A percentile compares a stretch with the other conserved stretches of the same genome.
phyloP scores from a whole-genome alignment of 164 flowering plant species.

The Pachysandra terminalis region DNA sequence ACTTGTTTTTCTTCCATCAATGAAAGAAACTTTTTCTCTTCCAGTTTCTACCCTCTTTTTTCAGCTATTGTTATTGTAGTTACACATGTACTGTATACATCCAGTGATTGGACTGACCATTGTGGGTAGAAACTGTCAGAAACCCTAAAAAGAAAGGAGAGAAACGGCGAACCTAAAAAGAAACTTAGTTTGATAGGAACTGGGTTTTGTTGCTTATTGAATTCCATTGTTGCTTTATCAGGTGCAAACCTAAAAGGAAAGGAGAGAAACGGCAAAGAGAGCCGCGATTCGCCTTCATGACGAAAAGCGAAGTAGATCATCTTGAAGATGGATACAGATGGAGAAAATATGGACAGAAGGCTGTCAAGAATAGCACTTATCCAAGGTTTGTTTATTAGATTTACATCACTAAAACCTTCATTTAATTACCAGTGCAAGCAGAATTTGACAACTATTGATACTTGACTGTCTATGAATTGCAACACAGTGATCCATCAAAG shows the following conservation, averaged over 20 bases:
- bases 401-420: background rate
- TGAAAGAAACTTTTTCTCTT: too few species aligned
- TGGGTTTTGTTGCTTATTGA: background rate
- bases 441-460: too few species aligned
- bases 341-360: conserved; percentile 90
- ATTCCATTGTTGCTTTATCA: conserved; percentile 12
- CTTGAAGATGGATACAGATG: conserved; percentile 89
- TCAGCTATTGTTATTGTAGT: too few species aligned
- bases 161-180: too few species aligned
- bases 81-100: too few species aligned
- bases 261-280: conserved; percentile 58
- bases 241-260: conserved; percentile 60
- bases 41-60: too few species aligned
- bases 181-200: background rate
- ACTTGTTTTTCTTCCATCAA: too few species aligned
- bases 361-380: conserved; percentile 78
- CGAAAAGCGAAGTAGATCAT: conserved; percentile 89
- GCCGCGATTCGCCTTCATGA: conserved; percentile 83
- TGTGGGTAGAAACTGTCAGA: too few species aligned
- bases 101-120: too few species aligned
- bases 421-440: too few species aligned
- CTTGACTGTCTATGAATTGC: background rate
- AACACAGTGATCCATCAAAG: background rate
- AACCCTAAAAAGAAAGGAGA: background rate
- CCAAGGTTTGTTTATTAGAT: conserved; percentile 48